These are phyloP conservation scores for Alloascoidea africana DNA, from an alignment of 805 yeast genomes.

Conservation along the genomic window DNA sequence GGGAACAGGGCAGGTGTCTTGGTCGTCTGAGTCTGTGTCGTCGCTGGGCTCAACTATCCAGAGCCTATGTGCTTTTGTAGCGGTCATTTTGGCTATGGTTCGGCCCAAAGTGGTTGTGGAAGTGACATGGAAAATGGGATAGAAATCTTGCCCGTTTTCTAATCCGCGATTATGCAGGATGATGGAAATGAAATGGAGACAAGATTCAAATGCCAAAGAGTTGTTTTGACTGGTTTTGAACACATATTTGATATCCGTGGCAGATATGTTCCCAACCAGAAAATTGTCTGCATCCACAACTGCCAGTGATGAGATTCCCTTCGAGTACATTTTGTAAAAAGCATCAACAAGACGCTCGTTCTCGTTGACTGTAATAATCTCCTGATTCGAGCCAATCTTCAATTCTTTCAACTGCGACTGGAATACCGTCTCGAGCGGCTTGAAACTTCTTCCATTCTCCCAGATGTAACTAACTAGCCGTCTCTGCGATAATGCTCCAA, in stretches of 20 bases:
- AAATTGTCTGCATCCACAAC: constrained; percentile 70
- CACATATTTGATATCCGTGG: constrained; percentile 84
- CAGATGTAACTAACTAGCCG: constrained; percentile 72
- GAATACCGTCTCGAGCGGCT: constrained; percentile 61
- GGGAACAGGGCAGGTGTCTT: no score
- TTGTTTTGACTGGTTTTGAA: constrained; percentile 80
- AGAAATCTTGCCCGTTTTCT: constrained; percentile 89
- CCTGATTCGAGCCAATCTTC: constrained; percentile 49
- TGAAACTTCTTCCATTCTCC: constrained; percentile 84
- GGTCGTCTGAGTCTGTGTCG: no score
- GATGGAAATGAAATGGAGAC: constrained; percentile 76
- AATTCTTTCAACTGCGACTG: constrained; percentile 55
- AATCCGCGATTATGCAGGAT: constrained; percentile 80
- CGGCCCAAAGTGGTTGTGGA: constrained; percentile 67
- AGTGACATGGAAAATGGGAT: constrained; percentile 90
- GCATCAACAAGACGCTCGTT: constrained; percentile 84
- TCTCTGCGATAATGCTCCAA: constrained; percentile 86
- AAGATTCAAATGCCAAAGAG: constrained; percentile 62
- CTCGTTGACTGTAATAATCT: constrained; percentile 70
- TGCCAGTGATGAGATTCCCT: constrained; percentile 80
- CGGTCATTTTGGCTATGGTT: constrained; percentile 88
- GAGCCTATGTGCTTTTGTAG: constrained; percentile 77
- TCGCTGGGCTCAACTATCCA: constrained; percentile 5
- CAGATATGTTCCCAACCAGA: constrained; percentile 83
- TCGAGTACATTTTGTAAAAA: constrained; percentile 66